A percentile compares a stretch with the other conserved stretches of the same genome.
These are phyloP conservation scores for Tephrocybe sp. DNA, from an alignment of 768 basidiomycete species.

Conservation along the genomic window DNA sequence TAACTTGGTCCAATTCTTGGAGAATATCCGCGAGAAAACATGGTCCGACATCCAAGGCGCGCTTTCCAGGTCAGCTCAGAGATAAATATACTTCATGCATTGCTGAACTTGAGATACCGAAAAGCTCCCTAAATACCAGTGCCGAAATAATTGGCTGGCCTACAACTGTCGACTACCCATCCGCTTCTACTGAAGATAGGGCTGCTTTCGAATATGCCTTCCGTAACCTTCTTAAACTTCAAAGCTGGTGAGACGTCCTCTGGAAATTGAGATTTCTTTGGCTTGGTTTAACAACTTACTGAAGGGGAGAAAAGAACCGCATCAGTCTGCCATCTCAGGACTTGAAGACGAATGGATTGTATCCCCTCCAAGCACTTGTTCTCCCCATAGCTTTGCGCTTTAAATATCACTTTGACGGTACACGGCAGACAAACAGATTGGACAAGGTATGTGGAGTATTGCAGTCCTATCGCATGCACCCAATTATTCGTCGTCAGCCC, in stretches of 20 bases:
- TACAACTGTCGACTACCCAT: constrained; percentile 59
- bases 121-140: constrained; percentile 60
- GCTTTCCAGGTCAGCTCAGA: constrained; percentile 54
- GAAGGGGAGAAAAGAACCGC: constrained; percentile 53
- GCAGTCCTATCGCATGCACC: neutral
- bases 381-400: constrained; percentile 84
- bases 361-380: constrained; percentile 81
- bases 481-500: constrained; percentile 49
- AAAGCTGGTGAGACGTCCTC: constrained; percentile 63
- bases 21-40: constrained; percentile 61
- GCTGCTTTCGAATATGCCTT: constrained; percentile 75
- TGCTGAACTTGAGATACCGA: constrained; percentile 3
- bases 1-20: constrained; percentile 60
- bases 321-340: neutral
- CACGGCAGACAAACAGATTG: constrained; percentile 81
- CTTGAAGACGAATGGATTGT: constrained; percentile 57
- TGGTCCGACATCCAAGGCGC: constrained; percentile 73
- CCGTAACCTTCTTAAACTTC: constrained; percentile 70
- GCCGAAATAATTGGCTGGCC: constrained; percentile 90
- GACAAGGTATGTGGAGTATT: constrained; percentile 66
- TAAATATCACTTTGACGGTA: constrained; percentile 92
- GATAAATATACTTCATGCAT: neutral
- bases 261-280: neutral
- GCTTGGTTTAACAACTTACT: neutral
- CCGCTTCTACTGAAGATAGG: constrained; percentile 47